phyloP scores from a whole-genome alignment of 371 early-diverging fungal species.

The Mortierella sp. region DNA sequence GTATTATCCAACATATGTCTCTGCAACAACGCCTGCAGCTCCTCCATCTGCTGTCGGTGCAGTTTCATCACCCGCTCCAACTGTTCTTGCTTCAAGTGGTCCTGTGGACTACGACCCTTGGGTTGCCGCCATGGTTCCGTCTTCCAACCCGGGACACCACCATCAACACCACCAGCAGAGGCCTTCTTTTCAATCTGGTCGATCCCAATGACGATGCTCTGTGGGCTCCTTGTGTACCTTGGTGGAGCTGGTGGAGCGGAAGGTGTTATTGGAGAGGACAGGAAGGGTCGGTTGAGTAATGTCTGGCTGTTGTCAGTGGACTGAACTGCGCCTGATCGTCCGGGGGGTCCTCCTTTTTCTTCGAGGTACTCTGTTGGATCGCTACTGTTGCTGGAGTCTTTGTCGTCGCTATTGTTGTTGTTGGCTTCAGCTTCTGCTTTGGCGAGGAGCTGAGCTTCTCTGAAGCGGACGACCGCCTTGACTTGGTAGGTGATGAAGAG shows the following conservation, averaged over 20 bases:
- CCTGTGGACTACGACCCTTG: background rate
- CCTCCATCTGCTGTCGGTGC: constrained; percentile 5
- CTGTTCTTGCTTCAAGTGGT: constrained; percentile 3
- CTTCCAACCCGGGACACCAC: background rate
- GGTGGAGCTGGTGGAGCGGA: background rate
- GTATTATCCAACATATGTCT: constrained; percentile 2
- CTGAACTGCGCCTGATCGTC: background rate
- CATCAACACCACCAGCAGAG: background rate
- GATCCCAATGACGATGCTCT: background rate
- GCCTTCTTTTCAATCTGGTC: constrained; percentile 5
- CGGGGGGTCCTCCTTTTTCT: too few species aligned
- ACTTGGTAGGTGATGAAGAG: background rate
- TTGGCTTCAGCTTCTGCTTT: background rate
- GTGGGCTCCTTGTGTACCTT: background rate
- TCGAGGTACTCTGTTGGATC: too few species aligned
- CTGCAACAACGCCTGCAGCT: background rate
- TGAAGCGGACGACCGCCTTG: background rate
- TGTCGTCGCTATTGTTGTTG: background rate
- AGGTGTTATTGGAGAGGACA: background rate
- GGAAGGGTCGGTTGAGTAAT: background rate
- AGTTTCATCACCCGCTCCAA: background rate
- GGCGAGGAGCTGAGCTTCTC: background rate
- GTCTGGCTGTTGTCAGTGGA: background rate
- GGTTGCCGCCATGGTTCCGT: too few species aligned
- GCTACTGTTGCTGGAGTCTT: too few species aligned